Percentiles rank a stretch among this genome's conserved stretches.
These are phyloP conservation scores for Thecamonas trahens DNA, from an alignment of 78 protist genomes.

Conservation along the genomic window DNA sequence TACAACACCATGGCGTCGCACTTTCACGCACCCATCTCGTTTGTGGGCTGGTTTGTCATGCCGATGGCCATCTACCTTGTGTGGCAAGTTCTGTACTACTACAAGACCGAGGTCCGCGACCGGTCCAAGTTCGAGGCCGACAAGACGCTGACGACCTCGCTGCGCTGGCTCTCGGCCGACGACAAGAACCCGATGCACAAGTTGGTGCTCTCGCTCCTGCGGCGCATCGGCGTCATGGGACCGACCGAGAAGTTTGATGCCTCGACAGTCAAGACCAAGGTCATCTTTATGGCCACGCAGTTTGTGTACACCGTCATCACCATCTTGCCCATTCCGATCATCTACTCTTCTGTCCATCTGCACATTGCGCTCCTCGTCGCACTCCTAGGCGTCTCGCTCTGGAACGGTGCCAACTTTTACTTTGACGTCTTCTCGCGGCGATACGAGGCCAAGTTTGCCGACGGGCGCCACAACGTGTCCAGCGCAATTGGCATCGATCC, in stretches of 20 bases:
- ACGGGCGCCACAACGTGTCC: no score
- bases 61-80: not conserved
- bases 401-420: slow-evolving; percentile 13
- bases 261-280: no score
- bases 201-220: no score
- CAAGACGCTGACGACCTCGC: not conserved
- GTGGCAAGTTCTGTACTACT: slow-evolving; percentile 8
- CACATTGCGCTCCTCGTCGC: not conserved
- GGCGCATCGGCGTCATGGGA: not conserved
- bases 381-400: not conserved
- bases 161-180: slow-evolving; percentile 16
- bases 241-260: no score
- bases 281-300: slow-evolving; percentile 8
- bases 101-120: slow-evolving; percentile 6
- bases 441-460: not conserved
- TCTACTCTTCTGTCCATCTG: not conserved
- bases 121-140: not conserved
- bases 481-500: no score
- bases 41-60: not conserved
- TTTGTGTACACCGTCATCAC: not conserved
- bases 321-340: not conserved
- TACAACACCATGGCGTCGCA: not conserved
- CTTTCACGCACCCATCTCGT: not conserved
- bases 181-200: not conserved
- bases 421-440: not conserved